Base-by-base conservation (phyloP, 177 flowering plant genomes). In the Tripterygium wilfordii region DNA sequence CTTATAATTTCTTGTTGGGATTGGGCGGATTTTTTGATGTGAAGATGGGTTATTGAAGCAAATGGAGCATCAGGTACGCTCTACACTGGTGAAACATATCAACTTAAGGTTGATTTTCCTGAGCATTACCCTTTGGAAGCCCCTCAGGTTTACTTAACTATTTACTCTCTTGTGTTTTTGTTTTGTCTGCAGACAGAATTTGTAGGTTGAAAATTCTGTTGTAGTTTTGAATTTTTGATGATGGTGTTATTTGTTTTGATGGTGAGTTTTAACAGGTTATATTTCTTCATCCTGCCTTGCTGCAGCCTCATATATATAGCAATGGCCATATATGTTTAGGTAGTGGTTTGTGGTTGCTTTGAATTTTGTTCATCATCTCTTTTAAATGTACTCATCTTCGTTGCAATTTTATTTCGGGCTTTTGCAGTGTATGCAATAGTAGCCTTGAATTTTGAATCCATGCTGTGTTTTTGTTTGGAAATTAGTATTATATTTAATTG, bases 61-160 rank as follows among this genome's bases (percentile, higher is more conserved):
- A 68, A 61, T 64, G 98, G 96, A 53, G 96, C 96, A 20, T 57
- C 87, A 0, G 98, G 89, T 10, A 90, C 96, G 23, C 71, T 85
- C 9, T 88, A 90, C 53, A 69, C 87, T 1, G 71, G 74, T 27
- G 85, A 81, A 45, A 67, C 67, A 9, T 84, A 69, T 46, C 85
- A 84, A 67, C 88, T 84, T 63, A 88, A 81, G 54, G 85, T 84
- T 9, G 92, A 84, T 68, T 84, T 84, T 58, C 88, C 92, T n/a
- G 98, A 90, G 67, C 88, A 87, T 76, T 90, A 90, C 63, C 96
- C 96, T 15, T 87, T 90, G 97, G 97, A 90, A 70, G 85, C 97
- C 10, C 97, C 97, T 10, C 97, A 90, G 91, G 97, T 85, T 30
- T 13, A 38, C 33, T 19, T 22, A 15, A 9, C 23, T n/a, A 12